Conservation (phyloP, 1,284 basidiomycete genomes). For the Puccinia hordei region DNA sequence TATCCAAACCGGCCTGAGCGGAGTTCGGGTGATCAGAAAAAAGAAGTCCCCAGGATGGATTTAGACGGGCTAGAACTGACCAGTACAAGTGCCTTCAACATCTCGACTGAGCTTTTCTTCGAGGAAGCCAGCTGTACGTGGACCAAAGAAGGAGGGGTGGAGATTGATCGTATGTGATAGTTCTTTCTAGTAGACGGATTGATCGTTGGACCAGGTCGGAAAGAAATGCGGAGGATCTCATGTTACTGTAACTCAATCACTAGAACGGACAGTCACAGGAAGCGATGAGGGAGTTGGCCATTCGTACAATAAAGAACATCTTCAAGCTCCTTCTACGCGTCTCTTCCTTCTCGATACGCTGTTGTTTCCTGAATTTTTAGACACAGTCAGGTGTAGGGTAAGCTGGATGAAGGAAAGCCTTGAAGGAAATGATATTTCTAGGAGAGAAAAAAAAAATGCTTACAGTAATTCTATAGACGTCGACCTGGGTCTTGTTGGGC, state of each 20-base stretch:
- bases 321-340: slow-evolving; percentile 6
- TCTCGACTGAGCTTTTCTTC: slow-evolving; percentile 90
- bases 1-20: slow-evolving; percentile 62
- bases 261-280: not conserved
- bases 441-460: no score
- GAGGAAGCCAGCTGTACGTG: slow-evolving; percentile 88
- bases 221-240: not conserved
- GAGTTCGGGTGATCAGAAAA: not conserved
- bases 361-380: not conserved
- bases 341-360: not conserved
- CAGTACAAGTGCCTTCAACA: slow-evolving; percentile 95
- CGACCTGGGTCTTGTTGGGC: no score
- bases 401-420: not conserved
- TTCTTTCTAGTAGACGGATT: slow-evolving; percentile 70
- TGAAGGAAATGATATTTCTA: not conserved
- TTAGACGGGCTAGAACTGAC: slow-evolving; percentile 64
- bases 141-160: slow-evolving; percentile 97
- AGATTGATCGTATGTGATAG: slow-evolving; percentile 92
- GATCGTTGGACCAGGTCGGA: not conserved
- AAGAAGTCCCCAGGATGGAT: not conserved
- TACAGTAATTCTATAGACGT: no score
- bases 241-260: slow-evolving; percentile 4
- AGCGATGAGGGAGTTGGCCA: slow-evolving; percentile 8
- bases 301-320: slow-evolving; percentile 19
- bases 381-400: no score